Percentiles rank a stretch among this genome's conserved stretches.
Conservation (phyloP, 2,329 filamentous ascomycete species). For the Dendryphion nanum region DNA sequence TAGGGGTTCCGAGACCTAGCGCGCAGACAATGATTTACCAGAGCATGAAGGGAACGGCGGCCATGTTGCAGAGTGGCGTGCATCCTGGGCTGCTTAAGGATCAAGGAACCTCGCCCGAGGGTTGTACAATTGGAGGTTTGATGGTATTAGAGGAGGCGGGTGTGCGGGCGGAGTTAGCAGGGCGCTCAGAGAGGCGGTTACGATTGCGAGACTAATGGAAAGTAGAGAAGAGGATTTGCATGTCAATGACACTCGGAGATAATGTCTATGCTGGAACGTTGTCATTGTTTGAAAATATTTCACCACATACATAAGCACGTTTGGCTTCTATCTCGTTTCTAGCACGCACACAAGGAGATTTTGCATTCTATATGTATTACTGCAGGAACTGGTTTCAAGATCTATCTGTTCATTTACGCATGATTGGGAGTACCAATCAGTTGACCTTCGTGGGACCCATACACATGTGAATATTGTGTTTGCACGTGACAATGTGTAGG, state of each 20-base stretch:
- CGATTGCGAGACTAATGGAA: conserved; percentile 46
- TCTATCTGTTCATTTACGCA: no score
- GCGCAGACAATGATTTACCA: conserved; percentile 32
- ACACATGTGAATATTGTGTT: no score
- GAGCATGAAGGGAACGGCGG: conserved; percentile 29
- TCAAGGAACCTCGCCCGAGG: conserved; percentile 29
- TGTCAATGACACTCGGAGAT: conserved; percentile 47
- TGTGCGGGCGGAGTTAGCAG: conserved; percentile 23
- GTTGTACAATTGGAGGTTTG: conserved; percentile 33
- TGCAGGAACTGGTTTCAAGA: no score
- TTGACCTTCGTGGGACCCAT: no score
- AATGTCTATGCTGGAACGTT: no score
- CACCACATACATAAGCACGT: no score
- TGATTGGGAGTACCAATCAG: no score
- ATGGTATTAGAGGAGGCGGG: conserved; percentile 34
- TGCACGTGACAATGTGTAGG: no score
- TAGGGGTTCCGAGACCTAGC: conserved; percentile 20
- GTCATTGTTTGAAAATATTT: no score
- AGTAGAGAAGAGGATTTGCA: conserved; percentile 27
- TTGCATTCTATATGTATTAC: no score
- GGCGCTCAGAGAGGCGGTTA: conserved; percentile 50
- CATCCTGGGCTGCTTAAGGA: conserved; percentile 27
- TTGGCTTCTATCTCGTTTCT: no score
- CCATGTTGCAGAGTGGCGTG: conserved; percentile 29
- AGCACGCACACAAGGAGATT: no score